Base-by-base conservation (phyloP, 345 rosid genomes). In the Ricinus communis region DNA sequence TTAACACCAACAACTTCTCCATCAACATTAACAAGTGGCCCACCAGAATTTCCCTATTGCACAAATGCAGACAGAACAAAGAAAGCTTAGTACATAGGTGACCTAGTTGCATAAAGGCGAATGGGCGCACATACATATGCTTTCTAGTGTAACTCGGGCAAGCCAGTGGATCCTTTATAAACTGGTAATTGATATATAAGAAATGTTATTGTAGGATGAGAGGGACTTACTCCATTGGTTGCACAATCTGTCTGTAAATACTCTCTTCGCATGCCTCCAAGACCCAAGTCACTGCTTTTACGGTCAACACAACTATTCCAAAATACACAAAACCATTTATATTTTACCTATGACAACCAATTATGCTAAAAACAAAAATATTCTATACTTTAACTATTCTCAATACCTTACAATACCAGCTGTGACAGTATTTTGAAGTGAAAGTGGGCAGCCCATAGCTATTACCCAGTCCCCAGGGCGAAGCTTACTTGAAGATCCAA, bases 381-480 rank as follows among this genome's bases (percentile, higher is more conserved):
- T 7, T 21, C 50, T 1, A 38, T 5, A 19, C 22, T 13, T 46
- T 47, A 53, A 49, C 43, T 47, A 51, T 58, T 30, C 25, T 21
- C 5, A 66, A 52, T 71, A 91, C 98, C 98, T 94, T 12, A 94
- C 90, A 73, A 94, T 91, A 65, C 97, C 98, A 60, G 96, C 97
- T 54, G 98, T 94, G 28, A 94, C 74, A 19, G 98, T 90, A 69
- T 91, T 94, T 73, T 94, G 97, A 74, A 94, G 91, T 77, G 93
- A 85, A 71, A 90, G 91, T n/a, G 97, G 98, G 73, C 93, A 90
- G n/a, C 98, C 98, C 79, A 91, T 51, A 40, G 98, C 91, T 65
- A 91, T 66, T 38, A 91, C 97, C 97, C 97, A 94, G 69, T 94
- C 98, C 45, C 98, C 98, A 60, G 97, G 95, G 73, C 93, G 95